Evolutionary conservation across 192 early-diverging fungal species (phyloP).

Genomic region (Backusella westeae): DNA sequence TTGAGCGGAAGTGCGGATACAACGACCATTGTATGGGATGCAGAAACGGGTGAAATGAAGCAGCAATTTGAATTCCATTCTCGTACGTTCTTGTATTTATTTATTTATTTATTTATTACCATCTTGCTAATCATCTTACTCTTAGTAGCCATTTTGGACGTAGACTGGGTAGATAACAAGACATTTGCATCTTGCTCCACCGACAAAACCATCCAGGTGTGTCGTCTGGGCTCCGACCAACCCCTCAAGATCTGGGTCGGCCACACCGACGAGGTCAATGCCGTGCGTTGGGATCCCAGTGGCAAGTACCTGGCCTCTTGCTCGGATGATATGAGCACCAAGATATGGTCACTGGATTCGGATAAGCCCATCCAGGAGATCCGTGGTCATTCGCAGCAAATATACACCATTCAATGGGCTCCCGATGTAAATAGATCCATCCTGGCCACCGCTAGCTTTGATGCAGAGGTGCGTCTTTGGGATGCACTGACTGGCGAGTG

Average conservation of each 20-base stretch:
- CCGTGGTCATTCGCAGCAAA: constrained; percentile 69
- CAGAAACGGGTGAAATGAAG: constrained; percentile 63
- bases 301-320: constrained; percentile 71
- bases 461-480: constrained; percentile 83
- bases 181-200: constrained; percentile 89
- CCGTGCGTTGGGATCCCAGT: constrained; percentile 70
- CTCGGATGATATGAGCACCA: constrained; percentile 73
- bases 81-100: constrained; percentile 21
- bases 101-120: too few relatives aligned
- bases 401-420: constrained; percentile 81
- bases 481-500: constrained; percentile 68
- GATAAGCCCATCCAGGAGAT: constrained; percentile 55
- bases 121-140: background rate
- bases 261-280: constrained; percentile 82
- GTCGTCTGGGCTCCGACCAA: constrained; percentile 64
- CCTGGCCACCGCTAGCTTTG: constrained; percentile 77
- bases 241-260: constrained; percentile 76
- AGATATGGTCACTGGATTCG: constrained; percentile 65
- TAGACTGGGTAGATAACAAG: constrained; percentile 90
- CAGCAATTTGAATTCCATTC: constrained; percentile 73
- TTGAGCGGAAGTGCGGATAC: constrained; percentile 78
- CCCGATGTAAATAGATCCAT: constrained; percentile 46
- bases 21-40: constrained; percentile 85
- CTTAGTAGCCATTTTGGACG: constrained; percentile 68
- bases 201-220: constrained; percentile 81